Evolutionary conservation across 2,329 filamentous ascomycete species (phyloP), one percentile per base, ranked within the genome.

Genomic region (Sarocladium brachiariae): DNA sequence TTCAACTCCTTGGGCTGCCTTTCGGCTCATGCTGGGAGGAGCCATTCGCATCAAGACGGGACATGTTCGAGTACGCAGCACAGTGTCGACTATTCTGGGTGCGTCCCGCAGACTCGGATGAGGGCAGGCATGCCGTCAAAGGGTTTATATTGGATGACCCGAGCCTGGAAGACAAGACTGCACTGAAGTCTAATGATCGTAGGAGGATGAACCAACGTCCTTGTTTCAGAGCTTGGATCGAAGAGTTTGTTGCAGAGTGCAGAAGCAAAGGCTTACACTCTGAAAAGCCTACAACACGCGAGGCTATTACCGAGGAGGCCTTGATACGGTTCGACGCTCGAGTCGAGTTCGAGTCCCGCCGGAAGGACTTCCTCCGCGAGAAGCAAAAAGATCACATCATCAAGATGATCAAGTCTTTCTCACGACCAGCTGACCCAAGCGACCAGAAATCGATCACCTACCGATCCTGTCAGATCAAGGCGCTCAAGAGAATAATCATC

Each of bases 1-100:
- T 91, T 13, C 48, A 64, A 0, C 89, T 92, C 57, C 72, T 90
- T 0, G 82, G 80, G 0, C 66, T 92, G 14, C 68, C 78, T 14
- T 55, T 61, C 1, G 56, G 57, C 0, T 52, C 51, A 2, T 67
- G 63, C 49, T 88, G 79, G 71, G 66, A 73, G 18, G 58, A 63
- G 11, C 77, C 77, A 0, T 91, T 92, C 58, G 51, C 54, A 0
- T 71, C 65, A 1, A 65, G 74, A 2, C 61, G 79, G 0, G 76
- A 75, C 1, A 65, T 91, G 57, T 90, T 80, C 61, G 69, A 75
- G 16, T 91, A 85, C 69, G 72, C 75, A 1, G 68, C 76, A 2
- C 64, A 63, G 0, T 83, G 80, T 54, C 72, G 76, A 1, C 70
- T 89, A 57, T 84, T 89, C 59, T 73, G 68, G 48, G 66, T 75